Conservation (phyloP, 768 basidiomycete species). For the Russula emetica region DNA sequence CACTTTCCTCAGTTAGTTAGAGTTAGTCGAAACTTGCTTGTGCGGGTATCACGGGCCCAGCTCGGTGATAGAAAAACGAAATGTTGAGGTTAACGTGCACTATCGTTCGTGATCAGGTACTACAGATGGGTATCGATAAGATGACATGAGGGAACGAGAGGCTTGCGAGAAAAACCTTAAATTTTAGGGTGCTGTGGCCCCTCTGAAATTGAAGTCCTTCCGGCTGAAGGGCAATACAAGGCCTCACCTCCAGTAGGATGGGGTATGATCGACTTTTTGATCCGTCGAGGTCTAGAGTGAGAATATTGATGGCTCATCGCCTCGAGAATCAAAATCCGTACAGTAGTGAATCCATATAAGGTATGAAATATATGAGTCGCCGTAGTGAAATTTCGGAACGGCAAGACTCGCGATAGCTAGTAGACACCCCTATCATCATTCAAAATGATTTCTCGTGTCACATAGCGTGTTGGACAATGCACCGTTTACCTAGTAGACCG, state of each 20-base stretch:
- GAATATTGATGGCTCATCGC: not conserved
- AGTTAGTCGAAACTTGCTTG: not conserved
- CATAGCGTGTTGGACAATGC: not conserved
- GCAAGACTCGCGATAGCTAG: not conserved
- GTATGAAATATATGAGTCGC: not conserved
- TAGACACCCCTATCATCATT: slow-evolving; percentile 3
- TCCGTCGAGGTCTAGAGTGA: not conserved
- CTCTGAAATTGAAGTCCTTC: too few relatives aligned
- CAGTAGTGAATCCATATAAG: not conserved
- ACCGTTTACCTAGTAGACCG: not conserved
- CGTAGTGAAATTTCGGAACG: slow-evolving; percentile 1
- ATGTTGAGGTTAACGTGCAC: not conserved
- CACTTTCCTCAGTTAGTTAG: not conserved
- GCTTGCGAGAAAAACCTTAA: not conserved
- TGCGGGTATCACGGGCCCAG: not conserved
- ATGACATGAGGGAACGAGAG: not conserved
- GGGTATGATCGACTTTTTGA: slow-evolving; percentile 12
- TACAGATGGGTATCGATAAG: too few relatives aligned
- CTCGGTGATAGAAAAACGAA: not conserved
- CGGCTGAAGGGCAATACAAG: not conserved
- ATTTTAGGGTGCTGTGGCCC: not conserved
- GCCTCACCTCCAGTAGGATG: not conserved
- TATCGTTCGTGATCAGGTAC: not conserved
- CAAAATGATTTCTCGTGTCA: not conserved
- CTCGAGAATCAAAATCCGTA: not conserved